A percentile compares a stretch with the other conserved stretches of the same genome.
phyloP scores from a whole-genome alignment of 106 monocot species.

The Dioscorea zingiberensis region DNA sequence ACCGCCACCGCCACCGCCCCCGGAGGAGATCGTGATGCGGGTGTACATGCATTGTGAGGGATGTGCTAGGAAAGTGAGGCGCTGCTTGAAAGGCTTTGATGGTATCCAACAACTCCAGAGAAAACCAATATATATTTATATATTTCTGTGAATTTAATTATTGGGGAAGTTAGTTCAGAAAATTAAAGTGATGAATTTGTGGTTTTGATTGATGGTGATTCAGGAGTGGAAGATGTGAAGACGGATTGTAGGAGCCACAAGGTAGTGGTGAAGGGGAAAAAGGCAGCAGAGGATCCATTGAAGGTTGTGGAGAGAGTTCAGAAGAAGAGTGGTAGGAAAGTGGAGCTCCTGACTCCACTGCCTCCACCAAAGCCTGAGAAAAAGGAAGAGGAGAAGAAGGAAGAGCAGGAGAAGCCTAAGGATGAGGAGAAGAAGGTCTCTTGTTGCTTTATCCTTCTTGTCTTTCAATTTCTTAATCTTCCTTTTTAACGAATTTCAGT shows the following conservation, averaged over 20 bases:
- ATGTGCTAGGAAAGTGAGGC: slow-evolving; percentile 54
- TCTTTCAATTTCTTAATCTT: neutral
- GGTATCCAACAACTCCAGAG: slow-evolving; percentile 32
- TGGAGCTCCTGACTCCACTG: slow-evolving; percentile 61
- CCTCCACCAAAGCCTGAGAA: slow-evolving; percentile 32
- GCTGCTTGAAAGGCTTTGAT: slow-evolving; percentile 42
- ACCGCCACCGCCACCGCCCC: slow-evolving; percentile 39
- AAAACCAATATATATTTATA: too few relatives aligned
- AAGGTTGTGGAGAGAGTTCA: slow-evolving; percentile 73
- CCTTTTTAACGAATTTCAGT: neutral
- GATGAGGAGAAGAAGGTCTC: slow-evolving; percentile 63
- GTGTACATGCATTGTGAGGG: slow-evolving; percentile 81
- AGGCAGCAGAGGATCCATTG: slow-evolving; percentile 70
- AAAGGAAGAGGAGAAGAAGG: slow-evolving; percentile 34
- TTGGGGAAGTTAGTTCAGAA: too few relatives aligned
- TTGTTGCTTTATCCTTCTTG: neutral
- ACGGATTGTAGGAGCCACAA: slow-evolving; percentile 57
- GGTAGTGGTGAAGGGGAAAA: slow-evolving; percentile 82
- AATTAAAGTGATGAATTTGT: neutral
- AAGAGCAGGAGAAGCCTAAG: slow-evolving; percentile 40
- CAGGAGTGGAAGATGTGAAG: slow-evolving; percentile 79
- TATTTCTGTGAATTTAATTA: too few relatives aligned
- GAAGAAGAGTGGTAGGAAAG: slow-evolving; percentile 79
- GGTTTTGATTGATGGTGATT: neutral
- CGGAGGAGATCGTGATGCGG: slow-evolving; percentile 52